Base-by-base conservation (phyloP, 345 rosid species). In the Crucihimalaya himalaica region DNA sequence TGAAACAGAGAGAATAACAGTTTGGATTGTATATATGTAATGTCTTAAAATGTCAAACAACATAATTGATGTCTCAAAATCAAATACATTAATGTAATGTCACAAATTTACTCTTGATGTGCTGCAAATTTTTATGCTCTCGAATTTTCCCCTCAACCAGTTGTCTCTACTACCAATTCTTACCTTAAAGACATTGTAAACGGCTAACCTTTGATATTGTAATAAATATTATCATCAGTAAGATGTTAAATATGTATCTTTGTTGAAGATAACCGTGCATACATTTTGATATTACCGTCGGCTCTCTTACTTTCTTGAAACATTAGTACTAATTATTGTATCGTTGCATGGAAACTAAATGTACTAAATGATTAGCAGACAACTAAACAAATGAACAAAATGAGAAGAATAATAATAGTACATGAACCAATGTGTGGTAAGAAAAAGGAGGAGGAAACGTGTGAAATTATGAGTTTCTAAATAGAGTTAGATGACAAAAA, bases 381-480 rank as follows among this genome's bases (percentile, higher is more conserved):
- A 42, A 11, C 16, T 18, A 40, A 63, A 52, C 6, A 40, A 39
- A 53, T 10, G 32, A 16, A 21, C 12, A 20, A 35, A 32, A 32
- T 20, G n/a, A 58, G 28, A 43, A 14, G 37, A 62, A 72, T 29
- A 25, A 18, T 9, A 9, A 9, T 35, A 10, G 39, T 15, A 56
- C 6, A 55, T 47, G 40, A 27, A 74, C 27, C 13, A 59, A 50
- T 45, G 60, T 23, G 57, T 67, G 67, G 46, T 50, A 66, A 43
- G 55, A 63, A 68, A 59, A 46, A 68, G 54, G 18, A 37, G 40
- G 68, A 60, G 46, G 48, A 69, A 76, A 21, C 79, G 79, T 76
- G 70, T 54, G 58, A 53, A 53, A 53, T 61, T 53, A 64, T 8
- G 48, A 68, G 51, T 68, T 61, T 62, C 70, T 16, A 45, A 76